These are phyloP conservation scores for Thermothelomyces thermophilus DNA, from an alignment of 2,329 filamentous ascomycete genomes.

Conservation along the genomic window DNA sequence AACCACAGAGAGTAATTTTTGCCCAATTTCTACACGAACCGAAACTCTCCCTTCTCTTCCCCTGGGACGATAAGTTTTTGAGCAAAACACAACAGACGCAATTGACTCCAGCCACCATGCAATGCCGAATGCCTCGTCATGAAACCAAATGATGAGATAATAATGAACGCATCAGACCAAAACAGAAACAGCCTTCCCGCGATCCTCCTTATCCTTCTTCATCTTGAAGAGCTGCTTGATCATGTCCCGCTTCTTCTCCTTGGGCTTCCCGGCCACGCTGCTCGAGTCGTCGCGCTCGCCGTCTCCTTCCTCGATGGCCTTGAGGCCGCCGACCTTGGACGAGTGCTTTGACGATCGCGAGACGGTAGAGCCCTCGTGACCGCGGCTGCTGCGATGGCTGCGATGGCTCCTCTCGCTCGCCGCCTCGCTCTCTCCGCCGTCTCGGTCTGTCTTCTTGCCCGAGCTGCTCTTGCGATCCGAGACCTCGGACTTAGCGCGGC, in stretches of 20 bases:
- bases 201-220: constrained; percentile 44
- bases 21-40: no score
- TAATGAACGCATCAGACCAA: constrained; percentile 10
- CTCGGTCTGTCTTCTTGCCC: constrained; percentile 10
- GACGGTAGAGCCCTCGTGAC: constrained; percentile 8
- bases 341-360: constrained; percentile 32
- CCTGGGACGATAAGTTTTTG: no score
- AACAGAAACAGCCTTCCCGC: constrained; percentile 25
- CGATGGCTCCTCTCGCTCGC: constrained; percentile 25
- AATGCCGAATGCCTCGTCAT: not conserved
- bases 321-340: constrained; percentile 25
- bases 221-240: constrained; percentile 53
- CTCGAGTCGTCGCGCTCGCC: constrained; percentile 30
- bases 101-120: not conserved
- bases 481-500: constrained; percentile 12
- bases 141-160: no score
- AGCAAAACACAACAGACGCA: no score
- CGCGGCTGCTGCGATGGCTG: constrained; percentile 30
- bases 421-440: constrained; percentile 23
- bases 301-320: constrained; percentile 34
- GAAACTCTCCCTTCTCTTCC: no score
- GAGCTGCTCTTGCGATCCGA: constrained; percentile 24
- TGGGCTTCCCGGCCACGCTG: constrained; percentile 38
- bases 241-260: constrained; percentile 46
- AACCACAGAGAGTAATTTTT: no score